Base-by-base conservation (phyloP, 805 yeast species). In the Ogataea saltuana region DNA sequence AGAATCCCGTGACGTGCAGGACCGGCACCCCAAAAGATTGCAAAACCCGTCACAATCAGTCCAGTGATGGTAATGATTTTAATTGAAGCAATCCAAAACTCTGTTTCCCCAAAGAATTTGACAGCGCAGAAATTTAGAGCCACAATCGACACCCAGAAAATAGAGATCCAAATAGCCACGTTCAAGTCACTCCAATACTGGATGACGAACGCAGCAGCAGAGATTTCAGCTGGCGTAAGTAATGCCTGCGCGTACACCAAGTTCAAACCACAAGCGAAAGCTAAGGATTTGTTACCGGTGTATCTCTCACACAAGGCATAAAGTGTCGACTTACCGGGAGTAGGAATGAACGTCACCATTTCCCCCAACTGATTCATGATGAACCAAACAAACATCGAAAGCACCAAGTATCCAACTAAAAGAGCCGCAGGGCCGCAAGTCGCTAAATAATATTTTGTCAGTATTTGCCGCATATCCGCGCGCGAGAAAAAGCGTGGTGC, bases 11-110 rank as follows among this genome's bases (percentile, higher is more conserved):
- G 72, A 15, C 53, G 55, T 13, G 33, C 44, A 6, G 86, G 85
- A 28, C 78, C 83, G 50, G 85, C 86, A 41, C 85, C 87, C 57
- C 79, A 75, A 43, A 78, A 76, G 47, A 81, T 75, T 17, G 76
- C 72, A 55, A 76, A 62, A 46, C 81, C 75, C 31, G 74, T 62
- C 31, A 81, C 60, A 45, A 82, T 76, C 40, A 81, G 67, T 13
- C 88, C 87, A 15, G 78, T 56, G 54, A 85, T 75, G 21, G 84
- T 74, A 21, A 82, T 44, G n/a, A 85, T 80, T 59, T 84, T 85
- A 58, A 83, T 67, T n/a, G 74, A 54, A 0, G 85, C 80, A 45
- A 79, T 71, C 83, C 82, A 83, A 61, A 79, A 85, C 45, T 80
- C 86, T 30, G 74, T 68, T 56, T 76, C 82, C 38, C 68, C 71